A percentile compares a stretch with the other conserved stretches of the same genome.
phyloP scores from a whole-genome alignment of 257 asterid species.

The Euphrasia confusa region DNA sequence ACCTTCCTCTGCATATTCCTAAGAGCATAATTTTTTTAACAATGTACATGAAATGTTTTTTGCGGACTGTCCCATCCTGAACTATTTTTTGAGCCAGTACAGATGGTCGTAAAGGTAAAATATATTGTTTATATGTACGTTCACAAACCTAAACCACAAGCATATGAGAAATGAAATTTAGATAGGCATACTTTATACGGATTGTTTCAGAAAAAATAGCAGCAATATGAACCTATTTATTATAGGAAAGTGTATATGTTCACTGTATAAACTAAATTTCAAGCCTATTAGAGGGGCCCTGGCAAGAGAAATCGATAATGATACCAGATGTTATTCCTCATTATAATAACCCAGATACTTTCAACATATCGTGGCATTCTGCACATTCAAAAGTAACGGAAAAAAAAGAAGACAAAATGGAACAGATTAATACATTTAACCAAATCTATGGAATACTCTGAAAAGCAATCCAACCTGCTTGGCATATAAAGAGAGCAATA shows the following conservation, averaged over 20 bases:
- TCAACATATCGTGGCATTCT: not conserved
- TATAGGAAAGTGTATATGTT: constrained; percentile 1
- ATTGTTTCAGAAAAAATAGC: constrained; percentile 9
- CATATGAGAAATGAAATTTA: constrained; percentile 3
- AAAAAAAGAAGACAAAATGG: constrained; percentile 17
- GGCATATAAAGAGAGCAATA: constrained; percentile 79
- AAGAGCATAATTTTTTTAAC: not conserved
- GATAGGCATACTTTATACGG: not conserved
- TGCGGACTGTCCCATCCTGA: constrained; percentile 7
- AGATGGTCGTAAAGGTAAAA: no score
- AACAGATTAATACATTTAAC: constrained; percentile 12
- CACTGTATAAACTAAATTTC: not conserved
- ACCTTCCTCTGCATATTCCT: not conserved
- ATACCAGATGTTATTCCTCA: not conserved
- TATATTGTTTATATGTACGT: no score
- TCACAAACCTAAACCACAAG: not conserved
- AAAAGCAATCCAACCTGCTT: constrained; percentile 62
- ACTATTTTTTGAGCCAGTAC: constrained; percentile 1
- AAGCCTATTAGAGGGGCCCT: not conserved
- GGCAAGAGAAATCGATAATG: not conserved
- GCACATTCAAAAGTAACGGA: constrained; percentile 12
- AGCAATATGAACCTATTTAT: not conserved
- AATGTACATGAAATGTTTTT: constrained; percentile 8
- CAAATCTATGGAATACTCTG: constrained; percentile 20
- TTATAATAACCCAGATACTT: not conserved